Evolutionary conservation across 2,329 filamentous ascomycete genomes (phyloP), one percentile per base, ranked within the genome.

Genomic region (Fusarium sp.): DNA sequence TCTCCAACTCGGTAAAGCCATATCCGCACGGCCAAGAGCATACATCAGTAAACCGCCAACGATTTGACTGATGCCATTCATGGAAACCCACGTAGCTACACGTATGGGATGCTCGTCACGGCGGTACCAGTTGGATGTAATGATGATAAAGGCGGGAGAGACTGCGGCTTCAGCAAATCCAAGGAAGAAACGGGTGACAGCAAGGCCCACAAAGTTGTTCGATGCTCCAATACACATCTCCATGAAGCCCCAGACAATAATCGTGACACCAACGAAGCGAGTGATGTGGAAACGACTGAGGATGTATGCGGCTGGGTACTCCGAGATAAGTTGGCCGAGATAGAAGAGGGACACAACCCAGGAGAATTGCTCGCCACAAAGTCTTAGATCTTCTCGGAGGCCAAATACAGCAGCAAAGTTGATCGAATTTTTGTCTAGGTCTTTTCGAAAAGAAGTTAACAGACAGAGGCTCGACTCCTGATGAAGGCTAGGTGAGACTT

Each of bases 121-220:
- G 9, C 67, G 70, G 52, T 77, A 78, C 75, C 73, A 78, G 39
- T 71, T 73, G 15, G 71, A 73, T 3, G 75, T 78, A 43, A 78
- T 72, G 43, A 75, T 73, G 32, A 78, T 67, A 52, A 78, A 78
- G 19, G 75, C 75, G 3, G 76, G 76, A 2, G 75, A 76, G 1
- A 78, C 75, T 7, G 73, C 71, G 11, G 70, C 75, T 37, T 78
- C 76, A 20, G 67, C 51, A 33, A 77, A 70, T 3, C 76, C 76
- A 4, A 77, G 73, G n/a, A 77, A 63, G 62, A 76, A 77, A 7
- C 76, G 59, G 4, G 66, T 64, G 0, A 67, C 64, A 13, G 72
- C 72, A 7, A 78, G 48, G 0, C 71, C 69, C 2, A 45, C 52
- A 25, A 76, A 76, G 56, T 70, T 68, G 1, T 60, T 48, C 0